phyloP scores from a whole-genome alignment of 148 eudicot genomes.

The Diospyros lotus region DNA sequence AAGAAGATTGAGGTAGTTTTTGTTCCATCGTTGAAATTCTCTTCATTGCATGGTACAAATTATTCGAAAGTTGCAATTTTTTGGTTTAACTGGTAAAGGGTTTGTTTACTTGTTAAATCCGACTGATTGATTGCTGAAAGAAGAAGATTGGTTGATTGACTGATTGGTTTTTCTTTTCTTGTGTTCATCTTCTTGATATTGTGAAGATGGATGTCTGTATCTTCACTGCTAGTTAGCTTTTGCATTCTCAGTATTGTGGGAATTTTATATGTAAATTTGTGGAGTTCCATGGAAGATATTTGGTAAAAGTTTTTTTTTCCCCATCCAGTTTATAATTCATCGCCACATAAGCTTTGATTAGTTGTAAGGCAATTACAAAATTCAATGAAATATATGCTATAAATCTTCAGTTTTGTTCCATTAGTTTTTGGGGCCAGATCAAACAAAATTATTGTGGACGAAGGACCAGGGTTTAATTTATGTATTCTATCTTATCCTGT shows the following conservation, averaged over 20 bases:
- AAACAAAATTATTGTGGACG: not conserved
- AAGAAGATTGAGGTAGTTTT: slow-evolving; percentile 26
- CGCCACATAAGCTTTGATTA: too few species aligned
- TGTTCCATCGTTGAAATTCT: not conserved
- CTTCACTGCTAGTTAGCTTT: not conserved
- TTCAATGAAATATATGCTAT: not conserved
- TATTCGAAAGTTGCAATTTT: too few species aligned
- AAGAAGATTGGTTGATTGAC: not conserved
- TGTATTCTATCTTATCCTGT: not conserved
- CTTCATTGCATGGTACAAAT: too few species aligned
- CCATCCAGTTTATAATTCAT: too few species aligned
- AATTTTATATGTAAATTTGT: not conserved
- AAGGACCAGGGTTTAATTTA: slow-evolving; percentile 1
- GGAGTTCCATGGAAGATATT: not conserved
- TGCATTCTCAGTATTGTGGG: not conserved
- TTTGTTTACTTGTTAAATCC: too few species aligned
- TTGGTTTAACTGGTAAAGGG: too few species aligned
- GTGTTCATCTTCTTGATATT: not conserved
- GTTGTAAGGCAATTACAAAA: too few species aligned
- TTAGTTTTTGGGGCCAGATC: not conserved
- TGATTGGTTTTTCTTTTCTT: not conserved
- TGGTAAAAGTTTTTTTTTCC: not conserved
- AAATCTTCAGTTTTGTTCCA: not conserved
- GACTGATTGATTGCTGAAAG: not conserved
- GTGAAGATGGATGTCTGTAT: not conserved